These are phyloP conservation scores for Gynochthodes officinalis DNA, from an alignment of 257 asterid species.

Conservation along the genomic window DNA sequence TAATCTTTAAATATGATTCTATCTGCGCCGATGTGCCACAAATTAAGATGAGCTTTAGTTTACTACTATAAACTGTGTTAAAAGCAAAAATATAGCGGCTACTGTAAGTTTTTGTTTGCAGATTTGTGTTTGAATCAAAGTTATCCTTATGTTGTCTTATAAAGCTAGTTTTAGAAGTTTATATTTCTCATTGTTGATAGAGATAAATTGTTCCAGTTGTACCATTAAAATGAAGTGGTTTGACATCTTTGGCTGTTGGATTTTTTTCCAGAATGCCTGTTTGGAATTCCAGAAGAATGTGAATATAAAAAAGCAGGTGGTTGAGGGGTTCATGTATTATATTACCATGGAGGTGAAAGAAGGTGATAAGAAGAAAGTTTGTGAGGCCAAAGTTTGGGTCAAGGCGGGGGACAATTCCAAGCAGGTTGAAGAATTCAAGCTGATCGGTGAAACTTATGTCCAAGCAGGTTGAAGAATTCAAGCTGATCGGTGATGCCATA, in stretches of 20 bases:
- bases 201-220: background rate
- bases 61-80: no score
- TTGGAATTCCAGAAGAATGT: conserved; percentile 72
- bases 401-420: conserved; percentile 82
- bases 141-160: background rate
- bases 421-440: conserved; percentile 80
- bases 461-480: no score
- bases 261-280: conserved; percentile 47
- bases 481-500: conserved; percentile 26
- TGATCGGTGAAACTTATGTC: conserved; percentile 46
- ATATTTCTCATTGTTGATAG: background rate
- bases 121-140: background rate
- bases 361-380: conserved; percentile 57
- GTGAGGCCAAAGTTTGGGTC: conserved; percentile 93
- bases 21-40: background rate
- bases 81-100: background rate
- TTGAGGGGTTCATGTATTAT: conserved; percentile 69
- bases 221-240: background rate
- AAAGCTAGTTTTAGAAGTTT: background rate
- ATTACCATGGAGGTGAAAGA: conserved; percentile 70
- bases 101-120: background rate
- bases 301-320: conserved; percentile 73
- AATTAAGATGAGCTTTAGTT: background rate
- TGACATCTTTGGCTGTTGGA: background rate
- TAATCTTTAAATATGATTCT: background rate